Percentiles rank a stretch among this genome's conserved stretches.
phyloP scores from a whole-genome alignment of 805 yeast species.

The Candida michaelii region DNA sequence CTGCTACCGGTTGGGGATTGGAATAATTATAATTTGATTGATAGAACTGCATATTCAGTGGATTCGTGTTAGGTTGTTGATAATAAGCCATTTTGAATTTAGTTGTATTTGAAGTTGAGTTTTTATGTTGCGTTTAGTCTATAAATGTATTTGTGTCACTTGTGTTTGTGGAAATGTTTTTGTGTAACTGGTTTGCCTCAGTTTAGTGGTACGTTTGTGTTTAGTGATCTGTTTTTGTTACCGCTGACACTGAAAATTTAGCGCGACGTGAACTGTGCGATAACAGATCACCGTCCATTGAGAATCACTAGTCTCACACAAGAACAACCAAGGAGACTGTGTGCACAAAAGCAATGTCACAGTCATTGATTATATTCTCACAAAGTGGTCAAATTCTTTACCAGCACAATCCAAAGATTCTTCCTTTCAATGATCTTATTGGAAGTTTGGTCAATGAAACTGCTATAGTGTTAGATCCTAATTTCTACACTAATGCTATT shows the following conservation, averaged over 20 bases:
- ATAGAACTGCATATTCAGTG: conserved; percentile 43
- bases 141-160: not conserved
- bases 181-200: too few relatives aligned
- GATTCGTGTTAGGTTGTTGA: conserved; percentile 24
- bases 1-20: conserved; percentile 12
- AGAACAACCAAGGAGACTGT: too few relatives aligned
- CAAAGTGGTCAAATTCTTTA: conserved; percentile 38
- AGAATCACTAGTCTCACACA: too few relatives aligned
- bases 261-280: too few relatives aligned
- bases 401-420: conserved; percentile 33
- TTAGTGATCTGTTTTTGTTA: too few relatives aligned
- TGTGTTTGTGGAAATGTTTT: too few relatives aligned
- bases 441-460: conserved; percentile 36
- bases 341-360: conserved; percentile 30
- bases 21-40: conserved; percentile 32
- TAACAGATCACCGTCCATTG: too few relatives aligned
- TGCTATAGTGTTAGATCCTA: conserved; percentile 28
- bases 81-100: conserved; percentile 37
- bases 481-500: conserved; percentile 31
- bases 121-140: not conserved
- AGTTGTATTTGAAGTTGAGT: not conserved
- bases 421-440: conserved; percentile 42
- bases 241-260: too few relatives aligned
- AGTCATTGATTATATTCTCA: conserved; percentile 36
- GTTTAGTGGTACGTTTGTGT: too few relatives aligned